Conservation (phyloP, 768 basidiomycete genomes). For the Mycena polygramma region DNA sequence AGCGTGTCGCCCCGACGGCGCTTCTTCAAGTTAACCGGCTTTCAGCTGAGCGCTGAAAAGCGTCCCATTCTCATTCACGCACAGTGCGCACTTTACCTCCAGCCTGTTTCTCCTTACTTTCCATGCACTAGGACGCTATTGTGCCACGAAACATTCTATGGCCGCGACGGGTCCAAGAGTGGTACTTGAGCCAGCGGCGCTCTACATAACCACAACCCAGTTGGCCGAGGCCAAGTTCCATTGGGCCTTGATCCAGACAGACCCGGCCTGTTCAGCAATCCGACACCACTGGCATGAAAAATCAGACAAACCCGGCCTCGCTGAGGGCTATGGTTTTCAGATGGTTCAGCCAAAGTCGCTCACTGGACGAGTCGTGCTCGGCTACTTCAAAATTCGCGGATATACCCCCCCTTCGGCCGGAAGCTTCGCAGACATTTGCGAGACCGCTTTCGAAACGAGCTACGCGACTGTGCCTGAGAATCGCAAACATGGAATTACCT, state of each 20-base stretch:
- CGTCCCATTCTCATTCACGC: neutral
- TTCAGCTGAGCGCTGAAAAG: constrained; percentile 20
- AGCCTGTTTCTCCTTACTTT: neutral
- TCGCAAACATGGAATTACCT: constrained; percentile 38
- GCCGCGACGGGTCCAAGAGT: constrained; percentile 17
- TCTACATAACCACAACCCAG: constrained; percentile 41
- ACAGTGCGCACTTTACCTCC: constrained; percentile 11
- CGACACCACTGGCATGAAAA: constrained; percentile 42
- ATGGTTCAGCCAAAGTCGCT: constrained; percentile 35
- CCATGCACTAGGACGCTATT: neutral
- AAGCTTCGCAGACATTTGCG: constrained; percentile 33
- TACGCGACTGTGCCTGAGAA: constrained; percentile 39
- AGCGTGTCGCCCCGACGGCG: constrained; percentile 17
- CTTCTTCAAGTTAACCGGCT: constrained; percentile 4
- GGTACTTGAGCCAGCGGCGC: constrained; percentile 32
- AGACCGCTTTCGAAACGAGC: constrained; percentile 32
- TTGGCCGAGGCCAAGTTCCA: constrained; percentile 39
- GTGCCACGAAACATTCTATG: constrained; percentile 2
- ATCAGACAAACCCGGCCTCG: constrained; percentile 17
- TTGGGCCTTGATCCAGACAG: constrained; percentile 39
- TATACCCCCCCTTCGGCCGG: constrained; percentile 24
- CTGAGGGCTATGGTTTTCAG: constrained; percentile 39
- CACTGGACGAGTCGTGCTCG: constrained; percentile 39
- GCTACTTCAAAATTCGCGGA: constrained; percentile 39
- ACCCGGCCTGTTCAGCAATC: constrained; percentile 31